phyloP scores from a whole-genome alignment of 768 basidiomycete genomes.

The Suillus paluster region DNA sequence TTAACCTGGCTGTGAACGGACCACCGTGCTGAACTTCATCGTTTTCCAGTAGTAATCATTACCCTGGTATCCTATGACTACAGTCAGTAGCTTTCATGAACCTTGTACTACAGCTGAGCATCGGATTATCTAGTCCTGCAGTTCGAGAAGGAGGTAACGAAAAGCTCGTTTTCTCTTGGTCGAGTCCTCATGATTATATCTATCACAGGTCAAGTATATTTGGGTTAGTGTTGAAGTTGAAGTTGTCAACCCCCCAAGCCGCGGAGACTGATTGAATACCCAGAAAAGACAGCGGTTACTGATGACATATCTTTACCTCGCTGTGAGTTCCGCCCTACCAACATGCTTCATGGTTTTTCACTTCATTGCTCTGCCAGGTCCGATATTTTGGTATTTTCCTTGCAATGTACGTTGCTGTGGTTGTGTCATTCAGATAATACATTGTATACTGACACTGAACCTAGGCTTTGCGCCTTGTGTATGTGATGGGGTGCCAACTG shows the following conservation, averaged over 20 bases:
- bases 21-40: too few relatives aligned
- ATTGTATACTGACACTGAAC: not conserved
- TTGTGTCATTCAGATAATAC: not conserved
- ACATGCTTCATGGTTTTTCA: not conserved
- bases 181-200: not conserved
- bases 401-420: not conserved
- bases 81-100: not conserved
- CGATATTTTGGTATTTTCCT: not conserved
- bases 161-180: not conserved
- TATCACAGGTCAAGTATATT: not conserved
- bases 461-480: not conserved
- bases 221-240: conserved; percentile 1
- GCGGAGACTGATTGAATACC: not conserved
- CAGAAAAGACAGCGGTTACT: not conserved
- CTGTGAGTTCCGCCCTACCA: not conserved
- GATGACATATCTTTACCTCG: not conserved
- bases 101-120: not conserved
- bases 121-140: not conserved
- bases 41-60: not conserved
- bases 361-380: not conserved
- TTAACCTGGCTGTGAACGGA: not conserved
- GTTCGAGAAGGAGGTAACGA: not conserved
- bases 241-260: not conserved
- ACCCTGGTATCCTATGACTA: not conserved
- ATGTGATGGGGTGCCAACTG: not conserved